phyloP scores from a whole-genome alignment of 495 filamentous ascomycete genomes.

The Amorphotheca resinae region DNA sequence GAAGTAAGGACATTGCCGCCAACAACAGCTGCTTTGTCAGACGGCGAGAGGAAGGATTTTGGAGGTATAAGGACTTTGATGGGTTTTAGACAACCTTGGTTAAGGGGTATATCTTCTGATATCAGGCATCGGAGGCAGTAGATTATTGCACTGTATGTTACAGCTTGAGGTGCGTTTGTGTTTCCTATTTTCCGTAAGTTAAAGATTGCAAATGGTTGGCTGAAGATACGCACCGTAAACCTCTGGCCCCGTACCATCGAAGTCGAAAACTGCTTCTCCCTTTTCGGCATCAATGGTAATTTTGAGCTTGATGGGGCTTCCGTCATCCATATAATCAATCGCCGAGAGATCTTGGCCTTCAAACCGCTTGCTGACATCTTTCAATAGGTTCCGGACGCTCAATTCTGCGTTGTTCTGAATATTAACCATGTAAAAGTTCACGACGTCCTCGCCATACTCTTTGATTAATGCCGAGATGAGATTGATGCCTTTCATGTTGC shows the following conservation, averaged over 20 bases:
- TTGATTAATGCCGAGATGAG: conserved; percentile 74
- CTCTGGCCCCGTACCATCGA: conserved; percentile 79
- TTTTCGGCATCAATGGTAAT: conserved; percentile 71
- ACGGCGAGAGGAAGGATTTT: conserved; percentile 73
- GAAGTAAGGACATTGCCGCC: conserved; percentile 89
- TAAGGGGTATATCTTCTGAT: conserved; percentile 84
- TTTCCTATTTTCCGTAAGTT: conserved; percentile 30
- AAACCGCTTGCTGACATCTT: conserved; percentile 62
- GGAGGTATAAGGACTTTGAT: conserved; percentile 78
- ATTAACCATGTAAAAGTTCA: conserved; percentile 90
- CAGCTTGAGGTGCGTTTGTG: conserved; percentile 88
- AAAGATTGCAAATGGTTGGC: background rate
- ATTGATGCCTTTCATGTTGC: conserved; percentile 90
- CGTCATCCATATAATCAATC: conserved; percentile 88
- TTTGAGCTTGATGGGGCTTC: conserved; percentile 72
- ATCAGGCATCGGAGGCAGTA: conserved; percentile 92
- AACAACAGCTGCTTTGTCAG: conserved; percentile 80
- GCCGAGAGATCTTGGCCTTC: conserved; percentile 62
- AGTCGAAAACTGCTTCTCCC: conserved; percentile 86
- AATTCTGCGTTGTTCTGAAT: conserved; percentile 89
- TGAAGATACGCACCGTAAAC: conserved; percentile 53
- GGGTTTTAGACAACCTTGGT: conserved; percentile 88
- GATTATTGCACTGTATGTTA: conserved; percentile 92
- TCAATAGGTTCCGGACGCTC: conserved; percentile 77
- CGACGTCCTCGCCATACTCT: conserved; percentile 82